Evolutionary conservation across 2,329 filamentous ascomycete species (phyloP).

Genomic region (Beauveria sp.): DNA sequence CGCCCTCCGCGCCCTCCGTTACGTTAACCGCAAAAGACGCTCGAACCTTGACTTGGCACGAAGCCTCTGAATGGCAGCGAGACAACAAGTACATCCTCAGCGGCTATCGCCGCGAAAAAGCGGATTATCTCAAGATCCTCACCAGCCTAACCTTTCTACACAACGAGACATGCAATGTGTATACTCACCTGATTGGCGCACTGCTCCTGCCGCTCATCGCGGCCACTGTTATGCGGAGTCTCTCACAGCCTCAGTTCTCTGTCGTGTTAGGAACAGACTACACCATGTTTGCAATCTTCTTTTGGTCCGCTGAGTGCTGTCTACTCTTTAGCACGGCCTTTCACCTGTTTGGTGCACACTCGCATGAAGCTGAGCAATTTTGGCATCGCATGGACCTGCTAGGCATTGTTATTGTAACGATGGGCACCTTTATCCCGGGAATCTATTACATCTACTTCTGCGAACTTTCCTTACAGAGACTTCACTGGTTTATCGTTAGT

Average conservation of each 20-base stretch:
- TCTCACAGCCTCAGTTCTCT: constrained; percentile 8
- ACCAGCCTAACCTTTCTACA: constrained; percentile 9
- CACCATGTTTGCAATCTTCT: constrained; percentile 14
- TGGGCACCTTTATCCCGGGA: constrained; percentile 15
- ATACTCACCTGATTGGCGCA: constrained; percentile 10
- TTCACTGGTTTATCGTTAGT: constrained; percentile 15
- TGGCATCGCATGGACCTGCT: constrained; percentile 16
- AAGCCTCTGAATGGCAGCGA: constrained; percentile 12
- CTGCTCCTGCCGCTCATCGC: constrained; percentile 3
- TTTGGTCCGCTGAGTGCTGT: constrained; percentile 14
- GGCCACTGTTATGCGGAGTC: not conserved
- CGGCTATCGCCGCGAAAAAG: not conserved
- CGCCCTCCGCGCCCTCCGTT: not conserved
- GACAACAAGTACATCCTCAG: constrained; percentile 12
- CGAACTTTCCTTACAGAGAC: constrained; percentile 11
- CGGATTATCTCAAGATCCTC: constrained; percentile 5
- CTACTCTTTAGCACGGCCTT: constrained; percentile 13
- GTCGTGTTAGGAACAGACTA: not conserved
- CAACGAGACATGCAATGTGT: constrained; percentile 12
- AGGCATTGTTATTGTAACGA: constrained; percentile 15
- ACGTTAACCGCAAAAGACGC: no score
- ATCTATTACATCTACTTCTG: constrained; percentile 17
- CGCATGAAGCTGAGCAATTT: constrained; percentile 14
- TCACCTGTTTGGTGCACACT: constrained; percentile 14
- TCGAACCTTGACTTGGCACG: constrained; percentile 9